phyloP scores from a whole-genome alignment of 1,284 basidiomycete genomes.

The Trametes sp. region DNA sequence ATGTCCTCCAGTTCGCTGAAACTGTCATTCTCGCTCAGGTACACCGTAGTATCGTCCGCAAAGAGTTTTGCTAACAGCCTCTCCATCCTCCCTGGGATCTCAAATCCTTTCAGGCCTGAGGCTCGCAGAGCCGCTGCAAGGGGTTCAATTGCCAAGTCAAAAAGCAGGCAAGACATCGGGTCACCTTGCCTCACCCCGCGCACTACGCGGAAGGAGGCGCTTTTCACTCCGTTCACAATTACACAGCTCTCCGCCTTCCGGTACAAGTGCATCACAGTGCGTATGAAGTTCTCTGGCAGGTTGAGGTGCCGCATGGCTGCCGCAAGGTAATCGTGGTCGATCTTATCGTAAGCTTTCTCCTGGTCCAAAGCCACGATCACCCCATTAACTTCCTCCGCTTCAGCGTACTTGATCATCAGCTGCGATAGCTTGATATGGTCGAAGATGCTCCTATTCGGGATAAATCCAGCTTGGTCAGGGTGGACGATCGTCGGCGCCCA shows the following conservation, averaged over 20 bases:
- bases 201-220: background rate
- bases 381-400: constrained; percentile 34
- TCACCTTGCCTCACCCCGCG: background rate
- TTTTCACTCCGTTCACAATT: background rate
- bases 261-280: background rate
- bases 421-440: constrained; percentile 35
- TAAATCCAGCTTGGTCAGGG: constrained; percentile 41
- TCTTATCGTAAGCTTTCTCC: constrained; percentile 14
- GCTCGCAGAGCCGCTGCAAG: background rate
- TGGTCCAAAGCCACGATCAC: background rate
- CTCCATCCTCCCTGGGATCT: background rate
- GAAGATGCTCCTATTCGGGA: constrained; percentile 35
- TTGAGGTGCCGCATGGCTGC: background rate
- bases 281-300: background rate
- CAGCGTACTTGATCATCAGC: constrained; percentile 35
- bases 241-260: background rate
- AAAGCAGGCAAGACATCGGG: background rate
- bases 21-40: background rate
- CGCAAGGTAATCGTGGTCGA: background rate
- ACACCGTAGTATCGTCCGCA: background rate
- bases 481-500: constrained; percentile 31
- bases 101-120: background rate
- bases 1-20: background rate
- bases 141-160: background rate
- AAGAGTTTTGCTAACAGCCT: background rate